These are phyloP conservation scores for Xylariaceae sp. DNA, from an alignment of 2,329 filamentous ascomycete genomes.

Conservation along the genomic window DNA sequence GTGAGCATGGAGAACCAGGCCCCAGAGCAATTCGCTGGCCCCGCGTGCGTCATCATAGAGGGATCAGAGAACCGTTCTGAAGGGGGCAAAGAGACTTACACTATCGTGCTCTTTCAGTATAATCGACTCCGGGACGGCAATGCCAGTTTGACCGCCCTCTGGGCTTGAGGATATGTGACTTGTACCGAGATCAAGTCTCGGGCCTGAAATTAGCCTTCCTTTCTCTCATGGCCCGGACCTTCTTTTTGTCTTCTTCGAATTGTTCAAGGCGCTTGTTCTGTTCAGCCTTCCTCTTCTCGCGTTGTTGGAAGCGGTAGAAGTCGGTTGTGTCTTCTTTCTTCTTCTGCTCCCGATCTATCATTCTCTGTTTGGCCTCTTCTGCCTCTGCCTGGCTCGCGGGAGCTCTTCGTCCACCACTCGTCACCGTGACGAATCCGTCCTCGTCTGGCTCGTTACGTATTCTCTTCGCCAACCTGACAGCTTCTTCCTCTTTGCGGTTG, in stretches of 20 bases:
- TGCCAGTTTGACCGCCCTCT: no score
- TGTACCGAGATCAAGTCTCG: constrained; percentile 31
- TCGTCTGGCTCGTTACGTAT: constrained; percentile 80
- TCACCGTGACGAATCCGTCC: constrained; percentile 93
- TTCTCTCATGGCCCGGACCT: constrained; percentile 66
- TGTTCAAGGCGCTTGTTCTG: constrained; percentile 64
- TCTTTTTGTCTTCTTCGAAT: constrained; percentile 74
- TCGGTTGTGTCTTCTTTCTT: constrained; percentile 61
- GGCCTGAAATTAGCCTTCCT: constrained; percentile 59
- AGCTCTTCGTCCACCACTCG: constrained; percentile 69
- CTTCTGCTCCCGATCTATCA: constrained; percentile 60
- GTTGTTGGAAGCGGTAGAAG: constrained; percentile 81
- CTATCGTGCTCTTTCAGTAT: no score
- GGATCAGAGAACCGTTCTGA: no score
- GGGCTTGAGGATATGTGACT: no score
- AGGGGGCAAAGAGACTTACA: no score
- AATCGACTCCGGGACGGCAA: no score
- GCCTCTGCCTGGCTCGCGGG: constrained; percentile 70
- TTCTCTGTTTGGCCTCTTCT: constrained; percentile 52
- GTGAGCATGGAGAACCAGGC: constrained; percentile 14
- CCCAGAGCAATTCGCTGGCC: constrained; percentile 42
- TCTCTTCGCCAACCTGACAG: constrained; percentile 55
- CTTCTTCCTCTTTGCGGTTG: constrained; percentile 64
- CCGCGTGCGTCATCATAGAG: constrained; percentile 48
- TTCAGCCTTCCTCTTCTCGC: constrained; percentile 73